Percentiles rank a stretch among this genome's conserved stretches.
Conservation (phyloP, 1,284 basidiomycete genomes). For the Ganoderma leucocontextum region DNA sequence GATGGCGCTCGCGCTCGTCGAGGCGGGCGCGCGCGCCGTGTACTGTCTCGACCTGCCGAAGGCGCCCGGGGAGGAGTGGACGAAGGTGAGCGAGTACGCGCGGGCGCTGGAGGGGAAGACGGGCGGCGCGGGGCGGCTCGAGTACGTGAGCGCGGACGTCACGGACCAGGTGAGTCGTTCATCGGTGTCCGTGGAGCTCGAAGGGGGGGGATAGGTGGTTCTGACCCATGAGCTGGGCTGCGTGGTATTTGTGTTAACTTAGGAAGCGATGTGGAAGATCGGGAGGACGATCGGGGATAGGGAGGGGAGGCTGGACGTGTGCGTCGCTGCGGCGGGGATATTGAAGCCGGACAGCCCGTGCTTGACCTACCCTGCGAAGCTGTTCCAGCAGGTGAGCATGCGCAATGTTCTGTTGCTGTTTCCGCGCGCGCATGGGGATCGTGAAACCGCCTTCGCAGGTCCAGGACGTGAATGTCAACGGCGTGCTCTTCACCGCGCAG, state of each 20-base stretch:
- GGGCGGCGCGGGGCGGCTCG: constrained; percentile 53
- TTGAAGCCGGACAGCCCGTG: constrained; percentile 67
- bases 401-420: neutral
- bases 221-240: neutral
- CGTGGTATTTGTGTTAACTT: no score
- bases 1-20: constrained; percentile 78
- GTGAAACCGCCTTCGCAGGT: constrained; percentile 53
- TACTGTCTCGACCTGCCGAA: constrained; percentile 80
- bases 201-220: no score
- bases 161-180: constrained; percentile 57
- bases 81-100: constrained; percentile 60
- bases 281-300: constrained; percentile 65
- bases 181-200: no score
- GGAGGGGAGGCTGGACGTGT: constrained; percentile 76
- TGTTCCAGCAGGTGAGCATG: constrained; percentile 63
- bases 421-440: neutral
- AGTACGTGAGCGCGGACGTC: constrained; percentile 73
- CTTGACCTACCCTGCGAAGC: constrained; percentile 70
- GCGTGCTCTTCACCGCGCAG: constrained; percentile 81
- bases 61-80: constrained; percentile 74
- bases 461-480: constrained; percentile 78
- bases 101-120: constrained; percentile 40
- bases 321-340: constrained; percentile 72
- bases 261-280: constrained; percentile 59
- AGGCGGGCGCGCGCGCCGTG: constrained; percentile 78